Evolutionary conservation across 331 rosid genomes (phyloP).

Genomic region (Dryas integrifolia): DNA sequence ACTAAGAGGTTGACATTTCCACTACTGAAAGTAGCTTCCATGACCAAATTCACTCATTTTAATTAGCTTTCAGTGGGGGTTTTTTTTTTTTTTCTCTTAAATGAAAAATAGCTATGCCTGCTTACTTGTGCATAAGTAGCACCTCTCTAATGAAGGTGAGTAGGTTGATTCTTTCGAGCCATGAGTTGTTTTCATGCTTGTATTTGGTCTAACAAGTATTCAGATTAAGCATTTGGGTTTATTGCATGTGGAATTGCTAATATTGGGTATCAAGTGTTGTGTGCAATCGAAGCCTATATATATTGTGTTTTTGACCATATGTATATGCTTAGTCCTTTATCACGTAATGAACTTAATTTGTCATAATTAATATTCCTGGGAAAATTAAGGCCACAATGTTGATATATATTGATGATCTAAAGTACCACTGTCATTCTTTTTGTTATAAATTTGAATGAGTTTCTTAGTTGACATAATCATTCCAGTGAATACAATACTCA

Average conservation of each 20-base stretch:
- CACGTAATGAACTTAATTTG: neutral
- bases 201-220: neutral
- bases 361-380: neutral
- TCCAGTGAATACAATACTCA: neutral
- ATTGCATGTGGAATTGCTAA: neutral
- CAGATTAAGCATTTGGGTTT: neutral
- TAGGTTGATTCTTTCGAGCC: conserved; percentile 16
- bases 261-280: neutral
- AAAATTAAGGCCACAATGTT: neutral
- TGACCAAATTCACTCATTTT: neutral
- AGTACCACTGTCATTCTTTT: neutral
- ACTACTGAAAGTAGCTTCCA: neutral
- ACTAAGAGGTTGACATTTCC: neutral
- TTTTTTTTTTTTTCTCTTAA: too few relatives aligned
- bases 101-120: neutral
- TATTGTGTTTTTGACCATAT: neutral
- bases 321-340: neutral
- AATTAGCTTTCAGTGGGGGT: neutral
- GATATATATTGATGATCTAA: neutral
- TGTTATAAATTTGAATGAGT: neutral
- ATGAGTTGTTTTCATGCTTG: neutral
- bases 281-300: neutral
- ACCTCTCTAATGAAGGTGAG: neutral
- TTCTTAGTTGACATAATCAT: neutral
- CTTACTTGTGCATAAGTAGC: too few relatives aligned